These are phyloP conservation scores for Lepiota subincarnata DNA, from an alignment of 768 basidiomycete species.

Conservation along the genomic window DNA sequence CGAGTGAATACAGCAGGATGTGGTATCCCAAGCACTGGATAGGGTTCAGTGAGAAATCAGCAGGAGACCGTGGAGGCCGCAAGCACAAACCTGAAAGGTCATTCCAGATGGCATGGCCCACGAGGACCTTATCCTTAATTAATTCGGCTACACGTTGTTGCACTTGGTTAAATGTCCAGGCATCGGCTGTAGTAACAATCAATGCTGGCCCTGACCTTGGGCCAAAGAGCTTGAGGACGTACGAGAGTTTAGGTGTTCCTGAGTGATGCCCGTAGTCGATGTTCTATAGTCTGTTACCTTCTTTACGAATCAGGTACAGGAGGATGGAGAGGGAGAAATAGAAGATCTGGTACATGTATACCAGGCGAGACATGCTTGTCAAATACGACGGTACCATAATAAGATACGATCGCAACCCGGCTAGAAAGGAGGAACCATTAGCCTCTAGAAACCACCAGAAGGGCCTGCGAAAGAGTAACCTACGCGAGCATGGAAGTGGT, in stretches of 20 bases:
- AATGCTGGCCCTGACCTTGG: neutral
- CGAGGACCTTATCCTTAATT: slow-evolving; percentile 65
- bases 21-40: slow-evolving; percentile 70
- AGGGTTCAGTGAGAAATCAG: slow-evolving; percentile 8
- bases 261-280: slow-evolving; percentile 51
- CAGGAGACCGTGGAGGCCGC: slow-evolving; percentile 6
- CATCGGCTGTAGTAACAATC: slow-evolving; percentile 34
- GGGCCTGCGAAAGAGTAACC: slow-evolving; percentile 21
- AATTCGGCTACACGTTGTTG: slow-evolving; percentile 63
- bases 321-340: neutral
- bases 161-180: slow-evolving; percentile 54
- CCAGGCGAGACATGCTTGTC: slow-evolving; percentile 70
- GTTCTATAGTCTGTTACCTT: slow-evolving; percentile 74
- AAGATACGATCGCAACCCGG: slow-evolving; percentile 51
- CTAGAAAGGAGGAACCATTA: slow-evolving; percentile 20
- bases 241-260: slow-evolving; percentile 37
- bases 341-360: slow-evolving; percentile 27
- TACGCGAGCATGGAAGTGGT: slow-evolving; percentile 82
- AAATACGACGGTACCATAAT: slow-evolving; percentile 52
- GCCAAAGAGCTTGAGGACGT: slow-evolving; percentile 14
- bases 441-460: neutral
- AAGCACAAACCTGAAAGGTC: slow-evolving; percentile 64
- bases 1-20: slow-evolving; percentile 75
- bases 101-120: slow-evolving; percentile 78
- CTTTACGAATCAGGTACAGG: slow-evolving; percentile 1